Base-by-base conservation (phyloP, 129 eudicot genomes). In the Solidago caesia region DNA sequence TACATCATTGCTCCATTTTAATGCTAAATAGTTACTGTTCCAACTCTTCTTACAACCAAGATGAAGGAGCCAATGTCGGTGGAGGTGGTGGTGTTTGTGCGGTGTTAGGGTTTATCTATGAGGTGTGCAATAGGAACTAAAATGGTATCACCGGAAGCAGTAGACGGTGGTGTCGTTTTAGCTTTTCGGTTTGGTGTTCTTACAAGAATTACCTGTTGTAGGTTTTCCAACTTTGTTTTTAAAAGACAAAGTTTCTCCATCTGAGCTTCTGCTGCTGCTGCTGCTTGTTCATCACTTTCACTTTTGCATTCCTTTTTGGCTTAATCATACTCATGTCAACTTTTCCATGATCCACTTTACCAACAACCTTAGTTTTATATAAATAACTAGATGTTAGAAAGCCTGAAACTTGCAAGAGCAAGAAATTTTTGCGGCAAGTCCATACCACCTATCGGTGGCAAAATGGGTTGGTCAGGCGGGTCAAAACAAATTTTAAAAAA, bases 61-160 rank as follows among this genome's bases (percentile, higher is more conserved):
- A 74, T 41, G 10, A 5, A 15, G 61, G 49, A 15, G 43, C 27
- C 2, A 27, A 21, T 16, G 56, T 52, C 8, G 33, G 56, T 42
- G 27, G 55, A 51, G 42, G 8, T 39, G 47, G 16, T 63, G 5
- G 13, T 26, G 26, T 57, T 68, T 72, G 56, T 69, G 82, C 73
- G 61, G 13, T 13, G 59, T 90, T 85, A 92, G 68, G 76, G 75
- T 73, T 88, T 88, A 74, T 90, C 99, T 86, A 67, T 88, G 29
- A 94, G 80, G 75, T 88, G 87, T 45, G 96, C 97, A 15, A 94
- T 75, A 5, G 99, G 99, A 67, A 94, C 83, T 63, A 79, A 85
- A 49, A 82, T 27, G n/a, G 84, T 81, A 74, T 70, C 39, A 27
- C 70, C 44, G 29, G 56, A 69, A 69, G 79, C 82, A 8, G 68